Evolutionary conservation across 371 early-diverging fungal species (phyloP), one percentile per base, ranked within the genome.

Genomic region (Mucor plumbeus): DNA sequence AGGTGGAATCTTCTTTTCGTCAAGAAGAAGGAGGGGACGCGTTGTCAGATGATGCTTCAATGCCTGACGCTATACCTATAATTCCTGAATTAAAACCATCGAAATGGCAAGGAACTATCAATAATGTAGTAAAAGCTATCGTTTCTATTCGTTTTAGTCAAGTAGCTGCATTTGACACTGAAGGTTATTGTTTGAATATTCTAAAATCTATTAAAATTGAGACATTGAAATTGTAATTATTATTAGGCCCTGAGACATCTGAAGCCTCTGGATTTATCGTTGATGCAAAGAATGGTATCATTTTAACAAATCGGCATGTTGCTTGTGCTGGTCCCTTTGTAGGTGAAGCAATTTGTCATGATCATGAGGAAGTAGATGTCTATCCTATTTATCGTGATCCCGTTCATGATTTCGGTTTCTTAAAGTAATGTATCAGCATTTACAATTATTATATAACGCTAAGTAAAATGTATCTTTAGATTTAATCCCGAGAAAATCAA

Each of bases 191-290:
- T 26, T 26, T 26, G 26, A 26, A 26, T 26, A 26, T 26, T 26
- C 26, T 26, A 26, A 26, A 26, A 26, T 26, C 3, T 26, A 26
- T 1, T 26, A 11, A 11, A 2, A 26, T 11, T 5, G 26, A 26
- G 50, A 13, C 26, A 50, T 50, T 50, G 21, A 50, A 10, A 26
- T 5, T 6, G 9, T 10, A 26, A 21, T 2, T 9, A 5, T 64
- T 14, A 0, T 10, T 68, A 83, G 83, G 79, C 7, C 74, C 83
- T 17, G 81, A 79, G 58, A 79, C 79, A 8, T 83, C 83, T 31
- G 81, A 83, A 44, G 97, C 98, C 1, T 91, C 98, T 9, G 98
- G 98, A 11, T 97, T 97, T 74, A 90, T 98, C 11, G 97, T 98
- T 1, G 97, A 98, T 70, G 93, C 92, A 7, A 68, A 87, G 65